These are phyloP conservation scores for Citrus cavaleriei DNA, from an alignment of 345 rosid genomes.

Conservation along the genomic window DNA sequence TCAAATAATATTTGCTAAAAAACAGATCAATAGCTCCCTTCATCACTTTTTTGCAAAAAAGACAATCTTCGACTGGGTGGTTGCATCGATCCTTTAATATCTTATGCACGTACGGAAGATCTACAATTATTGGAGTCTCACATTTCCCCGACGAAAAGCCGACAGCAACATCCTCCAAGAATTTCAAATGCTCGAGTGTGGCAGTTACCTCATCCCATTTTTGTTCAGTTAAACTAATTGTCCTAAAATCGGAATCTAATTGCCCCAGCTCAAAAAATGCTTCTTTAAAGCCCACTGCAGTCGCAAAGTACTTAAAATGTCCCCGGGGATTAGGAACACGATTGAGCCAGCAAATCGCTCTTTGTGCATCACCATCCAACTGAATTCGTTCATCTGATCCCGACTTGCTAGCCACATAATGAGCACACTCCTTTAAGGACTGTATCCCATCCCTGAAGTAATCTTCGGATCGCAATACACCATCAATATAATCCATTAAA, in stretches of 20 bases:
- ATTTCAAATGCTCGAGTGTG: background rate
- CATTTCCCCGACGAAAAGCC: too few species aligned
- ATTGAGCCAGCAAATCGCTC: background rate
- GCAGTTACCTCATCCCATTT: background rate
- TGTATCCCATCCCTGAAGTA: too few species aligned
- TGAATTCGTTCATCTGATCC: background rate
- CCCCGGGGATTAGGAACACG: too few species aligned
- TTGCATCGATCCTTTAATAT: background rate
- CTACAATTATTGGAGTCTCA: too few species aligned
- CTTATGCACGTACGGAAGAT: background rate
- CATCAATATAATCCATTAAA: too few species aligned
- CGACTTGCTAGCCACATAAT: too few species aligned
- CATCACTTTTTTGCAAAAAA: background rate
- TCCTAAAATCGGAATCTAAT: background rate
- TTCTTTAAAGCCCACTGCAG: background rate
- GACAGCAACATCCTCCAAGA: accelerated
- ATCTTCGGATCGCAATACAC: accelerated
- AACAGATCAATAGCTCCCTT: background rate
- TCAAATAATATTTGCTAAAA: background rate
- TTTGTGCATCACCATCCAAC: too few species aligned
- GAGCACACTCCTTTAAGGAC: too few species aligned
- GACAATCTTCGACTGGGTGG: background rate
- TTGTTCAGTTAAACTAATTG: background rate
- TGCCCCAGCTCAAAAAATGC: background rate
- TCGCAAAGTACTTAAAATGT: too few species aligned